phyloP scores from a whole-genome alignment of 169 alveolate genomes.

The Plasmodium cynomolgi region DNA sequence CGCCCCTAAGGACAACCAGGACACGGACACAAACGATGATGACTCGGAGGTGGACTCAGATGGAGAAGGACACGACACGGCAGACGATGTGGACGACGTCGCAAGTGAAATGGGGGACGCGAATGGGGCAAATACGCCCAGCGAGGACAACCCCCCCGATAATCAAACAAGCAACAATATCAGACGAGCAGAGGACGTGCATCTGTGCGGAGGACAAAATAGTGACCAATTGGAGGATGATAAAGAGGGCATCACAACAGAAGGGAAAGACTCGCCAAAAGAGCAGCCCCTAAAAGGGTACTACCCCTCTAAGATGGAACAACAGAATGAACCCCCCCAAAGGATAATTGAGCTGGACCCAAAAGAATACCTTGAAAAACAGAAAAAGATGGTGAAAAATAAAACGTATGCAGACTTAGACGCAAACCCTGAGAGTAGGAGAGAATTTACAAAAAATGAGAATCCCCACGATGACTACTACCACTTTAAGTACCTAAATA shows the following conservation, averaged over 20 bases:
- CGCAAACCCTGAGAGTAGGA: not conserved
- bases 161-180: not conserved
- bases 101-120: not conserved
- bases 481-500: slow-evolving; percentile 56
- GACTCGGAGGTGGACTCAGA: not conserved
- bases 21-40: not conserved
- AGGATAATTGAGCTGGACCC: not conserved
- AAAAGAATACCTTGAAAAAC: slow-evolving; percentile 41
- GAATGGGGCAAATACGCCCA: not conserved
- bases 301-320: not conserved
- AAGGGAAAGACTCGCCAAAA: not conserved
- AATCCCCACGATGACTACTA: slow-evolving; percentile 74
- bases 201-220: not conserved
- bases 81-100: not conserved
- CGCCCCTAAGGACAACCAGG: not conserved
- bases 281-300: not conserved
- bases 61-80: not conserved
- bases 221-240: not conserved
- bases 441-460: slow-evolving; percentile 28
- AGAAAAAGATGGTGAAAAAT: slow-evolving; percentile 8
- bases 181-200: not conserved
- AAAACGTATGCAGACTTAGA: not conserved
- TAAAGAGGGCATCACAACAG: not conserved
- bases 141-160: not conserved
- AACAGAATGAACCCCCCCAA: not conserved